Evolutionary conservation across 1,284 basidiomycete genomes (phyloP).

Genomic region (Kwoniella shivajii): DNA sequence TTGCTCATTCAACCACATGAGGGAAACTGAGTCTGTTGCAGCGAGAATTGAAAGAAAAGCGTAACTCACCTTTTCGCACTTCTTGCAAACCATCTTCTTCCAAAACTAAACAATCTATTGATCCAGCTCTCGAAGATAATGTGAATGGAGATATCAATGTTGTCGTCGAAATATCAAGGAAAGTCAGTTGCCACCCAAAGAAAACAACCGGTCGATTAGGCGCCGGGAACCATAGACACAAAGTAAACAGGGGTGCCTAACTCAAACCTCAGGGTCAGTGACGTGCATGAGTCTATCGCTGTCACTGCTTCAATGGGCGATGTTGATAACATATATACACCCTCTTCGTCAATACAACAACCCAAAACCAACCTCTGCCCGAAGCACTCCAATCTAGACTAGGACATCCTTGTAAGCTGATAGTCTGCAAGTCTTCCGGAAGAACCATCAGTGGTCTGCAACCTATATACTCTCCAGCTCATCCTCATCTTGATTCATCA

Average conservation of each 20-base stretch:
- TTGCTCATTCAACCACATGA: too few relatives aligned
- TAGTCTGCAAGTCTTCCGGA: too few relatives aligned
- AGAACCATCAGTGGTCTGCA: not conserved
- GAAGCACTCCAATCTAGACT: too few relatives aligned
- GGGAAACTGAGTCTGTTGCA: too few relatives aligned
- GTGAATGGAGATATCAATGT: not conserved
- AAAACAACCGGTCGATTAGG: not conserved
- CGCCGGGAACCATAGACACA: not conserved
- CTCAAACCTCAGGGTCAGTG: not conserved
- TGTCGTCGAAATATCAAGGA: too few relatives aligned
- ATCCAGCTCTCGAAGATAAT: not conserved
- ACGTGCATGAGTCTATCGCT: not conserved
- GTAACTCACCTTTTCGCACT: conserved; percentile 54
- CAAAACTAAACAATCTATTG: not conserved
- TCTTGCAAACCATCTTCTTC: conserved; percentile 54
- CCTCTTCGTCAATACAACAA: not conserved
- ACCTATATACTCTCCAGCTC: too few relatives aligned
- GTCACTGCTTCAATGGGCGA: not conserved
- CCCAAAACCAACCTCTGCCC: not conserved
- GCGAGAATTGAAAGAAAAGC: not conserved
- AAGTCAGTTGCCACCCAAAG: conserved; percentile 2
- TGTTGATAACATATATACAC: not conserved
- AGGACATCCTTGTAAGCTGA: too few relatives aligned
- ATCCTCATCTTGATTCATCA: not conserved
- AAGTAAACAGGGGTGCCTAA: not conserved